These are phyloP conservation scores for Lipomyces sp. DNA, from an alignment of 805 yeast genomes.

Conservation along the genomic window DNA sequence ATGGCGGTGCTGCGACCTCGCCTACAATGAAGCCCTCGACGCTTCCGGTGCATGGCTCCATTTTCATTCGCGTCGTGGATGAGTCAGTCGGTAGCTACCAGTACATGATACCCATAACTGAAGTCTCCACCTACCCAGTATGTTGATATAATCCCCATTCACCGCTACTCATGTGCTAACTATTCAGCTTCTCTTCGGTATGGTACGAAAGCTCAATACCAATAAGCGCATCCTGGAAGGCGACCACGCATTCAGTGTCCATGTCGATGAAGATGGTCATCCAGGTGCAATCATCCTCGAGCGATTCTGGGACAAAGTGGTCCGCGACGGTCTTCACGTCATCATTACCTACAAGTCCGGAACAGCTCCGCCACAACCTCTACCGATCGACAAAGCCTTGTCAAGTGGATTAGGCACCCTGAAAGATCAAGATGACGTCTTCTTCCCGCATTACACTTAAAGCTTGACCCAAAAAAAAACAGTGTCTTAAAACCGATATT, in stretches of 20 bases:
- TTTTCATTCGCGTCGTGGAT: conserved; percentile 31
- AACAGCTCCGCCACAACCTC: conserved; percentile 2
- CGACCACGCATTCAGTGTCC: conserved; percentile 33
- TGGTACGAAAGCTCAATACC: conserved; percentile 36
- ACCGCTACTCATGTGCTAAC: background rate
- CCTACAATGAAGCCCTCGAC: conserved; percentile 21
- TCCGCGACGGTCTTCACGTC: conserved; percentile 36
- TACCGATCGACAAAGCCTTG: conserved; percentile 36
- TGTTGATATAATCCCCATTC: background rate
- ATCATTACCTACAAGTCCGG: conserved; percentile 26
- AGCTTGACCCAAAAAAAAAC: background rate
- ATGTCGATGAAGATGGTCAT: conserved; percentile 36
- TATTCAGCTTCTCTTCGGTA: conserved; percentile 26
- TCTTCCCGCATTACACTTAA: conserved; percentile 31
- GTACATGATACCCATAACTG: conserved; percentile 32
- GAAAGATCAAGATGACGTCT: conserved; percentile 33
- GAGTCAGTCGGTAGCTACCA: conserved; percentile 16
- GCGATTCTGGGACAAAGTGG: conserved; percentile 38
- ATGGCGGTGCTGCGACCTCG: conserved; percentile 20
- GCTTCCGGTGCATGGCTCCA: conserved; percentile 21
- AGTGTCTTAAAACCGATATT: background rate
- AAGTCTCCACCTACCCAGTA: conserved; percentile 29
- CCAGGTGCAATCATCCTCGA: conserved; percentile 37
- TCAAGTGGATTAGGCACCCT: conserved; percentile 29
- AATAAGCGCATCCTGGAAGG: conserved; percentile 30